Percentiles rank a stretch among this genome's conserved stretches.
Conservation (phyloP, 75 land plant species). For the Sequoiadendron giganteum region DNA sequence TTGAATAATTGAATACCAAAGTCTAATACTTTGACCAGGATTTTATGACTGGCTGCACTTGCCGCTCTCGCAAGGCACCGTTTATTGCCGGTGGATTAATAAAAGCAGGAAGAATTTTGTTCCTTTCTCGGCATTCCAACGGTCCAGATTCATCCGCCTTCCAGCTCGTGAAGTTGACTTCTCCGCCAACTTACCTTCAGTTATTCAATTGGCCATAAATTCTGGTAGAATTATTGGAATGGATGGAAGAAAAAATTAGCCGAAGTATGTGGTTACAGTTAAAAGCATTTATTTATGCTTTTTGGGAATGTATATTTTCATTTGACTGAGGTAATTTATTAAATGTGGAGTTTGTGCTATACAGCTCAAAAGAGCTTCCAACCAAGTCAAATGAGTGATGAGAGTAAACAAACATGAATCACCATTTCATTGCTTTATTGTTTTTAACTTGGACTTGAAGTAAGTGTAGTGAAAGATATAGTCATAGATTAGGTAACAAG, state of each 20-base stretch:
- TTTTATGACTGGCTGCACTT: background rate
- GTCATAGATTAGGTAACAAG: no score
- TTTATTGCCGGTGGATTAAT: background rate
- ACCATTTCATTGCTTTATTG: background rate
- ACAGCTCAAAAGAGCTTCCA: background rate
- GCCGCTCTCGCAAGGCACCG: constrained; percentile 8
- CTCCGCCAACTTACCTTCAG: background rate
- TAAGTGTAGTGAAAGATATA: background rate
- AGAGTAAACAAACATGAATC: background rate
- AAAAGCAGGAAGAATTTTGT: background rate
- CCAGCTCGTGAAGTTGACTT: constrained; percentile 11
- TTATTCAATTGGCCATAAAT: constrained; percentile 2
- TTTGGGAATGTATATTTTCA: constrained; percentile 1
- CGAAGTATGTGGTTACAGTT: background rate
- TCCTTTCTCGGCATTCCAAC: background rate
- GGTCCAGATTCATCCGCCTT: background rate
- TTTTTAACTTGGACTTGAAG: background rate
- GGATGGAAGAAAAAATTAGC: background rate
- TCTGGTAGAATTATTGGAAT: background rate
- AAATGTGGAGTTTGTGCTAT: background rate
- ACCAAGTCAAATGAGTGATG: background rate
- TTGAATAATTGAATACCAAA: background rate
- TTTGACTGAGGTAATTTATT: background rate
- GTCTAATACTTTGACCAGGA: constrained; percentile 4
- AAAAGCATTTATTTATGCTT: background rate